These are phyloP conservation scores for Arthrinium puccinioides DNA, from an alignment of 2,329 filamentous ascomycete species.

Conservation along the genomic window DNA sequence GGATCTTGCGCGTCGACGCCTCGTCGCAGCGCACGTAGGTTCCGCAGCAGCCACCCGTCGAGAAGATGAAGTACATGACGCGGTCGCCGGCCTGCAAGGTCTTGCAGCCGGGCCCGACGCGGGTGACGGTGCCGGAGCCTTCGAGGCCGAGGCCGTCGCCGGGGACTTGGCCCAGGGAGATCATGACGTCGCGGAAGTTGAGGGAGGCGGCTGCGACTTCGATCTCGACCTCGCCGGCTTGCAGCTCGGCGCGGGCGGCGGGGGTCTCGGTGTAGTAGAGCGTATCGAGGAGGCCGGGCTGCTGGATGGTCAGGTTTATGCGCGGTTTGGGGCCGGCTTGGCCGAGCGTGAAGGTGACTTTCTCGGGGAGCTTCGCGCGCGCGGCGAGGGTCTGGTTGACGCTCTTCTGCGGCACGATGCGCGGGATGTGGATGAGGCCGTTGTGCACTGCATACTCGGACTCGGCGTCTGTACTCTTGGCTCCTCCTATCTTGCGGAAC, in stretches of 20 bases:
- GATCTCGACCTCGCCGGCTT: conserved; percentile 29
- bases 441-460: conserved; percentile 1
- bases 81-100: conserved; percentile 26
- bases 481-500: background rate
- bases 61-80: conserved; percentile 20
- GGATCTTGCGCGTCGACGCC: conserved; percentile 19
- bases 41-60: conserved; percentile 10
- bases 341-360: background rate
- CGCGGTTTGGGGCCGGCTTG: background rate
- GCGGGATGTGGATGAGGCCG: conserved; percentile 2
- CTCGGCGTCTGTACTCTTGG: background rate
- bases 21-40: conserved; percentile 18
- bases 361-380: background rate
- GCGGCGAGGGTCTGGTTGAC: background rate
- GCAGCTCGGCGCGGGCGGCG: conserved; percentile 8
- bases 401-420: background rate
- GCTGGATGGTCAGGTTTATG: conserved; percentile 20
- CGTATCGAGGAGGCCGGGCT: conserved; percentile 15
- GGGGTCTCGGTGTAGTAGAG: conserved; percentile 2
- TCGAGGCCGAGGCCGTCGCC: conserved; percentile 30
- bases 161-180: conserved; percentile 21
- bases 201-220: conserved; percentile 27
- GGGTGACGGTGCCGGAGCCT: conserved; percentile 25
- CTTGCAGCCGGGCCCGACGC: conserved; percentile 22
- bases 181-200: conserved; percentile 26